Evolutionary conservation across 805 yeast genomes (phyloP).

Genomic region (Pichia cephalocereana): DNA sequence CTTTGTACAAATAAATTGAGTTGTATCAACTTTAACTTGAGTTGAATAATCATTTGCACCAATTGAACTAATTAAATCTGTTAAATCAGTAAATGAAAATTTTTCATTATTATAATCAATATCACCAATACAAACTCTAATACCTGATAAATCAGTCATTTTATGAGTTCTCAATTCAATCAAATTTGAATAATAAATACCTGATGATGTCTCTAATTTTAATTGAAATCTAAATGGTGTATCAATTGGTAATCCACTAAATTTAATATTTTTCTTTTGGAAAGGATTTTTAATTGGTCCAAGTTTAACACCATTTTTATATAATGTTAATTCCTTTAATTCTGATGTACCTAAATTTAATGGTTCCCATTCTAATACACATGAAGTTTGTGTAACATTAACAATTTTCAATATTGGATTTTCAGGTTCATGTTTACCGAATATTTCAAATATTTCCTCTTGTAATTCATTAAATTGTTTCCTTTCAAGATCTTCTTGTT

Average conservation of each 20-base stretch:
- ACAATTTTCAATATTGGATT: slow-evolving; percentile 58
- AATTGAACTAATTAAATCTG: slow-evolving; percentile 51
- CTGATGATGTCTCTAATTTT: slow-evolving; percentile 81
- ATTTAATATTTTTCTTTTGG: slow-evolving; percentile 69
- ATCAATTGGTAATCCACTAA: slow-evolving; percentile 87
- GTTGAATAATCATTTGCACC: slow-evolving; percentile 76
- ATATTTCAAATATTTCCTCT: slow-evolving; percentile 58
- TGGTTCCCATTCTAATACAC: slow-evolving; percentile 91
- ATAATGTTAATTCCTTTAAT: slow-evolving; percentile 65
- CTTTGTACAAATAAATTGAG: slow-evolving; percentile 79
- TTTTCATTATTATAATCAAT: slow-evolving; percentile 45
- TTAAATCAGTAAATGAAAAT: slow-evolving; percentile 48
- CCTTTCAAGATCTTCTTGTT: slow-evolving; percentile 53
- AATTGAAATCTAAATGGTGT: slow-evolving; percentile 72
- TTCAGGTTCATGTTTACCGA: slow-evolving; percentile 65
- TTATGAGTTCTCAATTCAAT: slow-evolving; percentile 77
- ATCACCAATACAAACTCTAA: slow-evolving; percentile 83
- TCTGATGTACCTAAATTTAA: slow-evolving; percentile 76
- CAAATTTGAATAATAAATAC: slow-evolving; percentile 61
- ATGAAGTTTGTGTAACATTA: slow-evolving; percentile 88
- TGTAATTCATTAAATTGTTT: slow-evolving; percentile 56
- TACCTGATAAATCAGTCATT: slow-evolving; percentile 92
- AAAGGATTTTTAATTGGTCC: slow-evolving; percentile 81
- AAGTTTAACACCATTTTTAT: slow-evolving; percentile 62
- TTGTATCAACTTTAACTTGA: slow-evolving; percentile 78